These are phyloP conservation scores for Triglochin maritima DNA, from an alignment of 106 monocot species.

Conservation along the genomic window DNA sequence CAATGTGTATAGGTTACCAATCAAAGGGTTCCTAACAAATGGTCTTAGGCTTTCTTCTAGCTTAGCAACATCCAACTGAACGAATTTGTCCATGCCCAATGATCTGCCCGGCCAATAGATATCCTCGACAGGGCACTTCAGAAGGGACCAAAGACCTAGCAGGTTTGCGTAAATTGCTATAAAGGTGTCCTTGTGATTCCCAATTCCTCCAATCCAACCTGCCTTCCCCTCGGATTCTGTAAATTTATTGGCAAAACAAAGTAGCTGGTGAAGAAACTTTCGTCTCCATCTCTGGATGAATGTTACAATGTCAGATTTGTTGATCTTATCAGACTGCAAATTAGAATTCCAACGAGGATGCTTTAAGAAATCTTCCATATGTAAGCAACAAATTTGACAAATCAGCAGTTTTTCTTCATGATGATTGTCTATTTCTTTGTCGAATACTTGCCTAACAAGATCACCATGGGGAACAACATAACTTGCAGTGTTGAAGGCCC, in stretches of 20 bases:
- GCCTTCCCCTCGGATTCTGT: conserved; percentile 23
- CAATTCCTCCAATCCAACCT: conserved; percentile 93
- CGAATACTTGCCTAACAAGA: conserved; percentile 76
- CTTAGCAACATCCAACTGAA: conserved; percentile 24
- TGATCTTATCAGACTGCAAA: neutral
- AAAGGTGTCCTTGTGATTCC: conserved; percentile 93
- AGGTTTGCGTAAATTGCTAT: conserved; percentile 58
- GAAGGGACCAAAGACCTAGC: conserved; percentile 62
- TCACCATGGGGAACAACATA: conserved; percentile 33
- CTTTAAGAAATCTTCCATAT: conserved; percentile 50
- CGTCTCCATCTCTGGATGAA: conserved; percentile 40
- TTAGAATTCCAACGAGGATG: conserved; percentile 7
- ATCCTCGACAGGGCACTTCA: conserved; percentile 6
- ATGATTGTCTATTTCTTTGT: conserved; percentile 98
- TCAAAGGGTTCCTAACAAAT: conserved; percentile 78
- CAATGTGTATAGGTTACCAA: conserved; percentile 46
- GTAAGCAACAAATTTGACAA: conserved; percentile 82
- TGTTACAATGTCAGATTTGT: conserved; percentile 5
- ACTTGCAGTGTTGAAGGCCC: conserved; percentile 29
- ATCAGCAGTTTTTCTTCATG: conserved; percentile 95
- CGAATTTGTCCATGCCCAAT: neutral
- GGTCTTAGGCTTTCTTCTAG: conserved; percentile 36
- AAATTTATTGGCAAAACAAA: conserved; percentile 33
- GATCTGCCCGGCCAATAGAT: conserved; percentile 5
- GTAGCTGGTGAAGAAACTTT: conserved; percentile 40